Conservation (phyloP, 140 eudicot genomes). For the Oenanthe javanica region DNA sequence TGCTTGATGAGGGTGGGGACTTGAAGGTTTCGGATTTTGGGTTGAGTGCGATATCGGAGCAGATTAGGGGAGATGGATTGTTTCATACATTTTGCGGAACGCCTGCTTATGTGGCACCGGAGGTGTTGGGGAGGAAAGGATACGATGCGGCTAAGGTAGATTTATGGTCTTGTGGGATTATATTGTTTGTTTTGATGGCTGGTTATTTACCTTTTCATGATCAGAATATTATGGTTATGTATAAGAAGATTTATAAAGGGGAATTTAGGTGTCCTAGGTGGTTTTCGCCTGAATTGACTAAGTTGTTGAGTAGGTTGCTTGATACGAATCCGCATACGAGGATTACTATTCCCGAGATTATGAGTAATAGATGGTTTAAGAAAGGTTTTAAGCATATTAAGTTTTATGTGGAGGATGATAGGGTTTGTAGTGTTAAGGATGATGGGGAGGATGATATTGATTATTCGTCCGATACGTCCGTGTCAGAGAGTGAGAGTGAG, state of each 20-base stretch:
- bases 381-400: slow-evolving; percentile 60
- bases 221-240: slow-evolving; percentile 72
- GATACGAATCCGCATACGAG: slow-evolving; percentile 65
- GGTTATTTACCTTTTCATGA: slow-evolving; percentile 73
- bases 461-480: slow-evolving; percentile 37
- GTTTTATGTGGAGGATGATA: slow-evolving; percentile 65
- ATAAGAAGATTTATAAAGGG: slow-evolving; percentile 62
- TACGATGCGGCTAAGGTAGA: slow-evolving; percentile 68
- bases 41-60: slow-evolving; percentile 55
- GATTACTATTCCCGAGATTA: slow-evolving; percentile 52
- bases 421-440: slow-evolving; percentile 42
- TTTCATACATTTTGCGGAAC: slow-evolving; percentile 76
- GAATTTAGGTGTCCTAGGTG: slow-evolving; percentile 73
- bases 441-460: slow-evolving; percentile 31
- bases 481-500: slow-evolving; percentile 51
- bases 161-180: slow-evolving; percentile 76
- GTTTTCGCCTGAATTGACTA: slow-evolving; percentile 51
- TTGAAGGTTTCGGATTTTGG: slow-evolving; percentile 75
- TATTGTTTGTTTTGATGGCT: slow-evolving; percentile 67
- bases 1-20: slow-evolving; percentile 63
- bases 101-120: slow-evolving; percentile 86
- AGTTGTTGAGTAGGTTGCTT: slow-evolving; percentile 32
- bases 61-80: slow-evolving; percentile 55
- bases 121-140: slow-evolving; percentile 58
- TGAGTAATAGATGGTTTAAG: slow-evolving; percentile 65